Evolutionary conservation across 768 basidiomycete genomes (phyloP).

Genomic region (Boletus subparvulus): DNA sequence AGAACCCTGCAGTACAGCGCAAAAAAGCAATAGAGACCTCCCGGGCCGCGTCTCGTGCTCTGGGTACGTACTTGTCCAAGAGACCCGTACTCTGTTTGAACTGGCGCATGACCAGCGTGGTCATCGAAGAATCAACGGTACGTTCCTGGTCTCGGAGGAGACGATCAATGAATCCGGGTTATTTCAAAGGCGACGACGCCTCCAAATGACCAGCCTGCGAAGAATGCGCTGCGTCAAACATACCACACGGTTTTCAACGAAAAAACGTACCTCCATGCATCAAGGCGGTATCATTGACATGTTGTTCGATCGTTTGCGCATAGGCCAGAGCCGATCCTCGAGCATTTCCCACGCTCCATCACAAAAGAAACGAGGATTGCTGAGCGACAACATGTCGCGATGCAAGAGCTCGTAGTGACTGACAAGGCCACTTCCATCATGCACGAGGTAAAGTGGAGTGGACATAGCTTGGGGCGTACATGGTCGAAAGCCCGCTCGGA

Average conservation of each 20-base stretch:
- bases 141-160: constrained; percentile 37
- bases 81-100: constrained; percentile 49
- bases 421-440: constrained; percentile 70
- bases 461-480: constrained; percentile 74
- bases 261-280: constrained; percentile 57
- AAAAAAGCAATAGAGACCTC: constrained; percentile 46
- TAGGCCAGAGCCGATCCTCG: constrained; percentile 54
- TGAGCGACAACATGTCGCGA: constrained; percentile 59
- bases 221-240: not conserved
- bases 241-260: not conserved
- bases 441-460: constrained; percentile 60
- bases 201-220: constrained; percentile 75
- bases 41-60: constrained; percentile 15
- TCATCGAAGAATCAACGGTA: constrained; percentile 31
- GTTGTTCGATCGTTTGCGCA: constrained; percentile 38
- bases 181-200: constrained; percentile 71
- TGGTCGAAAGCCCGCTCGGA: constrained; percentile 71
- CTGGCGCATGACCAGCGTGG: constrained; percentile 43
- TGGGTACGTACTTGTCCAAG: constrained; percentile 47
- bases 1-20: constrained; percentile 51
- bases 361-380: constrained; percentile 51
- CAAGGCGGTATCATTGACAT: constrained; percentile 36
- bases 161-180: constrained; percentile 50
- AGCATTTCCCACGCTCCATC: constrained; percentile 49
- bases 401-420: constrained; percentile 50